phyloP scores from a whole-genome alignment of 768 basidiomycete species.

The Phaeotremella fagi region DNA sequence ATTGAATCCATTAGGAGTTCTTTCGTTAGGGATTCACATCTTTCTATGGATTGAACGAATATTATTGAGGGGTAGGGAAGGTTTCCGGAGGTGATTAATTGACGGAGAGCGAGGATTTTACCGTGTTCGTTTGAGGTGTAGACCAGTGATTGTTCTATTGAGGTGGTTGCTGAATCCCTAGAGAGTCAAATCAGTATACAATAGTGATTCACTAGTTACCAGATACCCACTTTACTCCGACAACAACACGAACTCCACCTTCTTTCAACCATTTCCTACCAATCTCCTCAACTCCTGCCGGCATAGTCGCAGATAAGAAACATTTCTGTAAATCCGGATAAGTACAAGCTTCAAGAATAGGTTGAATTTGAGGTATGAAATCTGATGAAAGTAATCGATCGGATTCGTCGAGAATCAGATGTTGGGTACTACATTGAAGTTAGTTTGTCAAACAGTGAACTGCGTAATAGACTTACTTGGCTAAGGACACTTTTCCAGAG shows the following conservation, averaged over 20 bases:
- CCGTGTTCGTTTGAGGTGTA: conserved; percentile 91
- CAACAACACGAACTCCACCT: conserved; percentile 80
- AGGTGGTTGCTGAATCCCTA: conserved; percentile 88
- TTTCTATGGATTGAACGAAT: conserved; percentile 77
- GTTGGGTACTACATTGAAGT: conserved; percentile 65
- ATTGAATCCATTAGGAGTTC: conserved; percentile 74
- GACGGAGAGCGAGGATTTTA: conserved; percentile 83
- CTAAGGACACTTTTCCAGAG: conserved; percentile 51
- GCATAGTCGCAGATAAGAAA: conserved; percentile 91
- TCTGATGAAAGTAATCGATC: conserved; percentile 85
- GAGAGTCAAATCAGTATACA: not conserved
- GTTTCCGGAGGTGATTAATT: conserved; percentile 62
- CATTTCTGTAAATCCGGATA: conserved; percentile 70
- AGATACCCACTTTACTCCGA: conserved; percentile 78
- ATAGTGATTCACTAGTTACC: not conserved
- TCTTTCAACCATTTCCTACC: conserved; percentile 79
- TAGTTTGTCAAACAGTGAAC: not conserved
- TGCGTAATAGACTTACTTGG: conserved; percentile 24
- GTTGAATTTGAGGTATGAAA: conserved; percentile 82
- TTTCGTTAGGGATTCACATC: conserved; percentile 61
- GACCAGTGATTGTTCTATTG: conserved; percentile 79
- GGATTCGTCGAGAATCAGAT: conserved; percentile 83
- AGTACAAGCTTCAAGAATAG: conserved; percentile 73
- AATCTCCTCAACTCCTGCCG: conserved; percentile 76
- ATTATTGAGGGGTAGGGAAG: conserved; percentile 87